A percentile compares a stretch with the other conserved stretches of the same genome.
These are phyloP conservation scores for Podosphaera fusca DNA, from an alignment of 2,329 filamentous ascomycete species.

Conservation along the genomic window DNA sequence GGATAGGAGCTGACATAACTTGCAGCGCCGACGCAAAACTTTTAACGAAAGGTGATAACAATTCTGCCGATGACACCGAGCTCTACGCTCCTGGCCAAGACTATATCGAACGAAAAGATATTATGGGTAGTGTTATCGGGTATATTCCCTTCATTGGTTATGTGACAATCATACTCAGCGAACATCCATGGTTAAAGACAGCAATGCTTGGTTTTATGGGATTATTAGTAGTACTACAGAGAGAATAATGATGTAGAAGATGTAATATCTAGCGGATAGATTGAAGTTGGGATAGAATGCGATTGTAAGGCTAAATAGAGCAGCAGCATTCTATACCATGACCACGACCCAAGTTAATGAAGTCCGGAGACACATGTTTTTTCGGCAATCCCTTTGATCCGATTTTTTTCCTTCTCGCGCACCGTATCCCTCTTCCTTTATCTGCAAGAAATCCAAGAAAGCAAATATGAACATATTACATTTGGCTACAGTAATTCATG, in stretches of 20 bases:
- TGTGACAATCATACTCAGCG: constrained; percentile 83
- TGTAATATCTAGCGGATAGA: background rate
- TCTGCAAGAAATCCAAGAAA: too few relatives aligned
- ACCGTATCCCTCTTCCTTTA: too few relatives aligned
- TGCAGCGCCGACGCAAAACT: constrained; percentile 39
- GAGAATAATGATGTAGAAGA: constrained; percentile 36
- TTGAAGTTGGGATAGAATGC: background rate
- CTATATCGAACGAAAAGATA: constrained; percentile 67
- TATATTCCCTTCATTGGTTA: constrained; percentile 93
- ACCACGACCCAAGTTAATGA: too few relatives aligned
- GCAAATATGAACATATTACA: too few relatives aligned
- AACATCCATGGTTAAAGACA: constrained; percentile 93
- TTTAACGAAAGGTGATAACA: constrained; percentile 96
- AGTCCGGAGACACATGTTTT: too few relatives aligned
- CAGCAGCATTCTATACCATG: too few relatives aligned
- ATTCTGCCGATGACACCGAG: constrained; percentile 78
- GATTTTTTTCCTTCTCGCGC: too few relatives aligned
- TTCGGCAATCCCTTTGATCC: too few relatives aligned
- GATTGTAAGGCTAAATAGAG: too few relatives aligned
- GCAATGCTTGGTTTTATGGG: constrained; percentile 91
- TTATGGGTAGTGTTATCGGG: constrained; percentile 76
- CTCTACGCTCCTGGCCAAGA: constrained; percentile 70
- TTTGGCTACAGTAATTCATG: too few relatives aligned
- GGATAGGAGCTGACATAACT: background rate
- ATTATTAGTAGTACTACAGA: constrained; percentile 70